These are phyloP conservation scores for Populus tomentosa DNA, from an alignment of 441 rosid genomes.

Conservation along the genomic window DNA sequence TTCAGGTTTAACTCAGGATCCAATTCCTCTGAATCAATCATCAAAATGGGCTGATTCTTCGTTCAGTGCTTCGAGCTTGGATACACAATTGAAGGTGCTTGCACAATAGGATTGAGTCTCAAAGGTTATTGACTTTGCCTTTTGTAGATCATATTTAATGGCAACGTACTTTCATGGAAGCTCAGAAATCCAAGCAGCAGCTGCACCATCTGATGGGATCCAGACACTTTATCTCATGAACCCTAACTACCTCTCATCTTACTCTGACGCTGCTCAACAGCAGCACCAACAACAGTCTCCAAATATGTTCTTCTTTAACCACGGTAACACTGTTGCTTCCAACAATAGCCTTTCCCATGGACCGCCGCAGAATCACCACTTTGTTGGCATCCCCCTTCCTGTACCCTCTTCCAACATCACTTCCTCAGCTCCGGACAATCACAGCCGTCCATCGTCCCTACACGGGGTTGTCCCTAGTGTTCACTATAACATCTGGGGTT, in stretches of 20 bases:
- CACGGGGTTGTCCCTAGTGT: conserved; percentile 20
- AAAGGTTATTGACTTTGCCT: not conserved
- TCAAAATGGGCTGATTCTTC: conserved; percentile 6
- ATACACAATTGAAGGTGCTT: not conserved
- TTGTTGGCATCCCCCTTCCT: conserved; percentile 39
- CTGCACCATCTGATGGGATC: conserved; percentile 31
- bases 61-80: not conserved
- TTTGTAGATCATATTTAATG: conserved; percentile 22
- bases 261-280: conserved; percentile 24
- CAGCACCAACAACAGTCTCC: conserved; percentile 23
- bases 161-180: conserved; percentile 50
- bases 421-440: conserved; percentile 15
- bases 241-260: conserved; percentile 47
- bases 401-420: conserved; percentile 8
- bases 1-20: not conserved
- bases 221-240: conserved; percentile 52
- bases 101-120: not conserved
- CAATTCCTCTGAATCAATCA: conserved; percentile 1
- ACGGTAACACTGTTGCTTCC: not conserved
- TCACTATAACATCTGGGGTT: conserved; percentile 36
- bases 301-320: conserved; percentile 36
- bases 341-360: conserved; percentile 27
- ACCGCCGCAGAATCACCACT: conserved; percentile 27
- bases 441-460: conserved; percentile 24
- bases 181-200: conserved; percentile 44